phyloP scores from a whole-genome alignment of 805 yeast genomes.

The Zygosaccharomyces pseudorouxii region DNA sequence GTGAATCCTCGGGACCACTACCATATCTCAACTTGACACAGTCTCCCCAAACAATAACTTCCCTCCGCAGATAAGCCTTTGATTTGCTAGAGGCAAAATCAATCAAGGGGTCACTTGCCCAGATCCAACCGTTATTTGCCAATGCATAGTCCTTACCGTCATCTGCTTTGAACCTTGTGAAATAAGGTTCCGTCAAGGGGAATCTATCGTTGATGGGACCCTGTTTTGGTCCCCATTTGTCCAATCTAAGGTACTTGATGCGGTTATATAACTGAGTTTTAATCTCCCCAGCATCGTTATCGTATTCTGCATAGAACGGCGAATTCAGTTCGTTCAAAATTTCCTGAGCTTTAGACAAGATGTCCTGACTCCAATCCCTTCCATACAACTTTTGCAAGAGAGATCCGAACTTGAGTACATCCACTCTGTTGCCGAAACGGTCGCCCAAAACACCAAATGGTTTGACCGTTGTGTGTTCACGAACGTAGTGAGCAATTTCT shows the following conservation, averaged over 20 bases:
- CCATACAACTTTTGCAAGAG: conserved; percentile 43
- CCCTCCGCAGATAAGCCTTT: conserved; percentile 80
- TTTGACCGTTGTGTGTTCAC: conserved; percentile 37
- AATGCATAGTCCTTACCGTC: conserved; percentile 62
- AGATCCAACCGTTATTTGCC: conserved; percentile 97
- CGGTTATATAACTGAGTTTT: conserved; percentile 69
- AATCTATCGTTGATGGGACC: conserved; percentile 55
- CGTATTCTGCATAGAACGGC: conserved; percentile 67
- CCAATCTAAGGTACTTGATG: conserved; percentile 70
- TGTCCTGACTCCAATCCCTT: conserved; percentile 31
- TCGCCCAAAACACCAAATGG: conserved; percentile 42
- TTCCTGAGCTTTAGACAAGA: conserved; percentile 41
- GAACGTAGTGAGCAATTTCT: conserved; percentile 47
- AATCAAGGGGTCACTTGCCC: conserved; percentile 92
- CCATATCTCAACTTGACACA: conserved; percentile 94
- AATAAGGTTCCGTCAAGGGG: conserved; percentile 83
- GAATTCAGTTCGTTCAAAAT: conserved; percentile 75
- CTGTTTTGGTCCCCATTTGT: conserved; percentile 71
- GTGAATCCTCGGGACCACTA: conserved; percentile 69
- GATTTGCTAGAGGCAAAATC: conserved; percentile 85
- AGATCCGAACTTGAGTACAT: conserved; percentile 47
- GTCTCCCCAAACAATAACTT: conserved; percentile 96
- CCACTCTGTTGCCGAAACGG: conserved; percentile 53
- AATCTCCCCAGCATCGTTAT: conserved; percentile 63
- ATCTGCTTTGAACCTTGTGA: conserved; percentile 57